A percentile compares a stretch with the other conserved stretches of the same genome.
Conservation (phyloP, 768 basidiomycete species). For the Kwoniella dejecticola region DNA sequence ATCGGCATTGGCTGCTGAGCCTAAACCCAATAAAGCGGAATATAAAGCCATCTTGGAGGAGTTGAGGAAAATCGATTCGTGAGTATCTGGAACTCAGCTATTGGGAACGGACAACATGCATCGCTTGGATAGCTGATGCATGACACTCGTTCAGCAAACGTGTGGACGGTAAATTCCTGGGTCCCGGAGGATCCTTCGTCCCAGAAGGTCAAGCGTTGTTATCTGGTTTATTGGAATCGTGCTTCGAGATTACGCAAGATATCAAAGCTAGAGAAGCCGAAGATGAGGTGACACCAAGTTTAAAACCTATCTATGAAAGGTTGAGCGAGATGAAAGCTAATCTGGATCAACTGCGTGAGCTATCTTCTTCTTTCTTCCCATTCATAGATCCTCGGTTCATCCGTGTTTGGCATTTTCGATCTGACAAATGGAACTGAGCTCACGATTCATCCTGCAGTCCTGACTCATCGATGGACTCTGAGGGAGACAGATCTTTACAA, state of each 20-base stretch:
- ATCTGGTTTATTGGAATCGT: conserved; percentile 89
- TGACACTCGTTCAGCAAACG: conserved; percentile 66
- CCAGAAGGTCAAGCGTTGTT: conserved; percentile 90
- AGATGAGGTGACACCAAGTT: conserved; percentile 78
- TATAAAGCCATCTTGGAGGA: conserved; percentile 89
- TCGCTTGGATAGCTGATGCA: not conserved
- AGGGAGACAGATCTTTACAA: conserved; percentile 66
- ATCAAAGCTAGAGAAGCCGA: conserved; percentile 80
- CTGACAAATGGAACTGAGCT: too few species aligned
- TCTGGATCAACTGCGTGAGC: conserved; percentile 71
- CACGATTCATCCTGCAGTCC: conserved; percentile 56
- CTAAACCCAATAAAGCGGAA: conserved; percentile 76
- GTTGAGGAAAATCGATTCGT: conserved; percentile 81
- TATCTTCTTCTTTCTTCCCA: not conserved
- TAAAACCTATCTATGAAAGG: conserved; percentile 92
- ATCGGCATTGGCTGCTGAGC: conserved; percentile 79
- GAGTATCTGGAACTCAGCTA: conserved; percentile 18
- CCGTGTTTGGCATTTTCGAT: too few species aligned
- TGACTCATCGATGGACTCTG: conserved; percentile 96
- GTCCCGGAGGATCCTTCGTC: conserved; percentile 77
- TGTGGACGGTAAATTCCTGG: conserved; percentile 93
- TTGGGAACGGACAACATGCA: not conserved
- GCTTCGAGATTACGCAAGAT: conserved; percentile 92
- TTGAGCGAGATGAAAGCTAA: conserved; percentile 80
- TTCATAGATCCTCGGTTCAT: too few species aligned